Base-by-base conservation (phyloP, 1,139 yeast species). In the Lodderomyces jiufengensis region DNA sequence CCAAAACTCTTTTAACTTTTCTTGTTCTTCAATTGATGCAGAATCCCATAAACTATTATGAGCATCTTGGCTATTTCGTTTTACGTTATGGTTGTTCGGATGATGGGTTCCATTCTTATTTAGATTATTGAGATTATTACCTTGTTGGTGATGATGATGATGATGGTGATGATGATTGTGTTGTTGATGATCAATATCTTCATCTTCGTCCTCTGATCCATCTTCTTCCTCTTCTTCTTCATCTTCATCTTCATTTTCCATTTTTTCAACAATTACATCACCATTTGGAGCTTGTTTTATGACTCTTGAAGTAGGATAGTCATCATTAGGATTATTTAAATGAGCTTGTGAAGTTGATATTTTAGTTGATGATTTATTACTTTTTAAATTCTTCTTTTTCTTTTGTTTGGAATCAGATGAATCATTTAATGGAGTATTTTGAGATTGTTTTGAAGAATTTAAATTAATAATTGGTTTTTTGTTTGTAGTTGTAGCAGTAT, bases 241-340 rank as follows among this genome's bases (percentile, higher is more conserved):
- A n/a, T 33, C 35, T 9, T 29, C 38, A 9, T 31, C 39, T 35
- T 49, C 52, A 20, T 57, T 64, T 33, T 68, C 67, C 45, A 76
- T 50, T 43, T 76, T 64, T 45, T 77, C 73, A 38, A 84, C 84
- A 43, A 83, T 71, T 20, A 84, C 84, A 49, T 81, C 84, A 3
- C 92, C 94, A 52, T 82, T 80, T 3, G 84, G 73, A 1, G 78
- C 83, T 52, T 80, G 83, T 50, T 80, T 82, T 45, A 84, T 79
- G 2, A 84, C 80, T 41, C 94, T 56, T 2, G 87, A 80, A 5
- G 77, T 70, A 1, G 94, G 94, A 52, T 84, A 84, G 11, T 80
- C 86, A 11, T 70, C 73, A 11, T 73, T 70, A 3, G 81, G 78
- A 43, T 78, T 67, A 53, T 73, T 74, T 33, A 78, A 49, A 32